A percentile compares a stretch with the other conserved stretches of the same genome.
Evolutionary conservation across 1,139 yeast species (phyloP).

Genomic region (Hemisphaericaspora xylofermentans): DNA sequence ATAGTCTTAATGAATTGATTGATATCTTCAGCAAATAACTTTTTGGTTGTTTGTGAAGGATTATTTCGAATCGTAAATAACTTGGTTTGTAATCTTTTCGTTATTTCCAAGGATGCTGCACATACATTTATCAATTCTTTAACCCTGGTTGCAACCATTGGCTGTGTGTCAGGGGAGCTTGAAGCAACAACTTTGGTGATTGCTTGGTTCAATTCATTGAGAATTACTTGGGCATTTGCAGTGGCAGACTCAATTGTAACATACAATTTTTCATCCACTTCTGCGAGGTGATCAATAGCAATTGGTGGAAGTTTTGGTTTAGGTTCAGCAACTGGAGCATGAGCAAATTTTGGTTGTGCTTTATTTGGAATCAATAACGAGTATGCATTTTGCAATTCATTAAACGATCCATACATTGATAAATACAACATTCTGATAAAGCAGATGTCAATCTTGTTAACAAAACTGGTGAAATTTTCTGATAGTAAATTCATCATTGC

Average conservation of each 20-base stretch:
- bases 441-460: constrained; percentile 61
- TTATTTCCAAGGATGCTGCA: constrained; percentile 74
- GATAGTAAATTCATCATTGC: constrained; percentile 50
- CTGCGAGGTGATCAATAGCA: constrained; percentile 31
- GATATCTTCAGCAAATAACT: constrained; percentile 82
- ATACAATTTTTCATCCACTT: constrained; percentile 74
- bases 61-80: constrained; percentile 52
- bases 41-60: constrained; percentile 56
- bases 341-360: background rate
- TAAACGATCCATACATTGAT: constrained; percentile 68
- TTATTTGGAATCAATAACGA: constrained; percentile 43
- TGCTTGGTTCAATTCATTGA: constrained; percentile 74
- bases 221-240: constrained; percentile 74
- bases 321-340: constrained; percentile 1
- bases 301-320: constrained; percentile 10
- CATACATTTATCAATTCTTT: constrained; percentile 81
- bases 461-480: constrained; percentile 47
- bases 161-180: constrained; percentile 19
- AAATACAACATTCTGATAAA: constrained; percentile 72
- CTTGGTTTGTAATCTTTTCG: constrained; percentile 62
- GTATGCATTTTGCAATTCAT: constrained; percentile 77
- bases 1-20: constrained; percentile 80
- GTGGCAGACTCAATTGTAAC: constrained; percentile 75
- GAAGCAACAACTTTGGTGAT: constrained; percentile 62
- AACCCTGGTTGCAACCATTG: constrained; percentile 57